phyloP scores from a whole-genome alignment of 225 moss, liverwort and hornwort species.

The Climacium dendroides region DNA sequence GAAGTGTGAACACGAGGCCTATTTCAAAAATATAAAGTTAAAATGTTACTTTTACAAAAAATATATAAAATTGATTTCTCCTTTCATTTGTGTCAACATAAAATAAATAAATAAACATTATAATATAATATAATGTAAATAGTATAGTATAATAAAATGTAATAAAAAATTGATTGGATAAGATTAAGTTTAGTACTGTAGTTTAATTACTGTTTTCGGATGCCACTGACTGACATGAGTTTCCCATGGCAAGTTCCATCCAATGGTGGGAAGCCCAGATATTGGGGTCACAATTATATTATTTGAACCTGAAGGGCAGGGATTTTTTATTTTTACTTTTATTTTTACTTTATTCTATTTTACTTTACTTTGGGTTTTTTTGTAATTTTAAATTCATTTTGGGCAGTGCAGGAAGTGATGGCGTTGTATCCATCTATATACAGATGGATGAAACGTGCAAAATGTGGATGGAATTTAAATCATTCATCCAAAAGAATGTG shows the following conservation, averaged over 20 bases:
- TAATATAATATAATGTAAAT: too few relatives aligned
- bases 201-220: neutral
- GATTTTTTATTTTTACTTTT: neutral
- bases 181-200: too few relatives aligned
- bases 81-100: too few relatives aligned
- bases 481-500: neutral
- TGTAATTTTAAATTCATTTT: too few relatives aligned
- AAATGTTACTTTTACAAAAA: too few relatives aligned
- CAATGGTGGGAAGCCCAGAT: neutral
- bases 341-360: too few relatives aligned
- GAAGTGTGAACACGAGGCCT: neutral
- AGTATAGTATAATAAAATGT: too few relatives aligned
- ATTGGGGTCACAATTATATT: neutral
- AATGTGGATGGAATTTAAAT: neutral
- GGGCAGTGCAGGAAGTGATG: neutral
- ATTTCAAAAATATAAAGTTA: too few relatives aligned
- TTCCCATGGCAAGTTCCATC: neutral
- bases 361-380: too few relatives aligned
- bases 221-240: neutral
- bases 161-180: too few relatives aligned
- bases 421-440: neutral
- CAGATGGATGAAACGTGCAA: neutral
- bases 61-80: too few relatives aligned
- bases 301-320: neutral
- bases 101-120: too few relatives aligned